Evolutionary conservation across 176 grass and related monocot genomes (phyloP).

Genomic region (Oryza glaberrima): DNA sequence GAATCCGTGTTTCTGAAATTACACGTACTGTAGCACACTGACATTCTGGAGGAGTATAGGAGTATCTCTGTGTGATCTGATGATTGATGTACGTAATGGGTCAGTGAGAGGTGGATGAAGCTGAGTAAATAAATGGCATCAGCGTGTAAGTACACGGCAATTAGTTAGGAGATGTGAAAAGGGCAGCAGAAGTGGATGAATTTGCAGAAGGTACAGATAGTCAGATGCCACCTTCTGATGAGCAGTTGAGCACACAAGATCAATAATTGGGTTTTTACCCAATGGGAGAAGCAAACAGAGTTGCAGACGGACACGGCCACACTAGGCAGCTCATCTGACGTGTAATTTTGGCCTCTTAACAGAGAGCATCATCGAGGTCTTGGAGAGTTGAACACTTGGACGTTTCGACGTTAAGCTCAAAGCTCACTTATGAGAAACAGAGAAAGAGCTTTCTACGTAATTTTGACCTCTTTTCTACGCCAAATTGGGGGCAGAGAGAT

Average conservation of each 20-base stretch:
- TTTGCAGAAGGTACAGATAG: neutral
- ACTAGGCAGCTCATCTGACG: neutral
- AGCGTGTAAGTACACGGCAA: neutral
- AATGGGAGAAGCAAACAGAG: conserved; percentile 2
- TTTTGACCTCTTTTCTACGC: neutral
- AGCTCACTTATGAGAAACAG: neutral
- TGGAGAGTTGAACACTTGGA: too few species aligned
- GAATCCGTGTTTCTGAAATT: conserved; percentile 1
- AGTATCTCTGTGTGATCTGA: neutral
- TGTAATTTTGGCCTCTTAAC: neutral
- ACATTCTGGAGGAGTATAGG: neutral
- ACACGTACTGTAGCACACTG: neutral
- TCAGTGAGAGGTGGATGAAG: neutral
- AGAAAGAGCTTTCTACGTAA: neutral
- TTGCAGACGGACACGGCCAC: neutral
- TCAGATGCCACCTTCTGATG: neutral
- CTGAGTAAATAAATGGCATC: neutral
- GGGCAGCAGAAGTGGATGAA: neutral
- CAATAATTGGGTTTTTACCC: neutral
- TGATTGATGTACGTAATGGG: neutral
- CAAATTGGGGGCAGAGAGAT: neutral
- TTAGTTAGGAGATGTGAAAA: neutral
- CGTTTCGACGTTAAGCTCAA: neutral
- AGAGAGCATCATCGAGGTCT: neutral
- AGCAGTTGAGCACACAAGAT: neutral